Conservation (phyloP, 176 grass and related monocot species). For the Oryza nivara region DNA sequence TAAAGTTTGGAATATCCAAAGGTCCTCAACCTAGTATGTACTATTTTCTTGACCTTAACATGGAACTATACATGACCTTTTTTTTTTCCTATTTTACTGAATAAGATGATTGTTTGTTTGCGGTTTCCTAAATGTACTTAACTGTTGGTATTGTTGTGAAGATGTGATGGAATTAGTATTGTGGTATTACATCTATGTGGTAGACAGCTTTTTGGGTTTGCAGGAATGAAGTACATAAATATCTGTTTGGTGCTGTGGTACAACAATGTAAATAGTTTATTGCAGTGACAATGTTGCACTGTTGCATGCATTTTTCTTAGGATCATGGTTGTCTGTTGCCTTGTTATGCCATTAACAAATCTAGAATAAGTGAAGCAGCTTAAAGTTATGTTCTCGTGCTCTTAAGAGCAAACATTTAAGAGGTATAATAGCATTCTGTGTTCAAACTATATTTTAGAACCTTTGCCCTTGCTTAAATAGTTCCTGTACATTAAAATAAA, state of each 20-base stretch:
- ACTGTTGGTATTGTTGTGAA: background rate
- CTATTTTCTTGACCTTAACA: background rate
- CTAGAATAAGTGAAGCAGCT: background rate
- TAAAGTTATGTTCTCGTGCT: background rate
- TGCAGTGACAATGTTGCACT: background rate
- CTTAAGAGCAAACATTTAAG: background rate
- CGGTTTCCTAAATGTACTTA: background rate
- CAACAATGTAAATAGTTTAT: background rate
- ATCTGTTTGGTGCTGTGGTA: background rate
- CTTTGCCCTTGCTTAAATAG: background rate
- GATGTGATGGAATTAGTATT: background rate
- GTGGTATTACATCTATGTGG: background rate
- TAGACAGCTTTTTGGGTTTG: background rate
- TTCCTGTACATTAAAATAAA: background rate
- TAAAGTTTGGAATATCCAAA: background rate
- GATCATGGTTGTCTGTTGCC: background rate
- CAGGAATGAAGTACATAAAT: background rate
- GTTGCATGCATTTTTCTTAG: slow-evolving; percentile 1
- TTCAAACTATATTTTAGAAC: background rate
- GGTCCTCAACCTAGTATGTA: background rate
- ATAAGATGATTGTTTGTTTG: background rate
- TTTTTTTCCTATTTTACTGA: background rate
- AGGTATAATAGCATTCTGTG: background rate
- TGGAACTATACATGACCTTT: background rate
- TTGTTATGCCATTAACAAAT: background rate